Evolutionary conservation across 805 yeast genomes (phyloP), one percentile per base, ranked within the genome.

Genomic region (Cyberlindnera samutprakarnensis): DNA sequence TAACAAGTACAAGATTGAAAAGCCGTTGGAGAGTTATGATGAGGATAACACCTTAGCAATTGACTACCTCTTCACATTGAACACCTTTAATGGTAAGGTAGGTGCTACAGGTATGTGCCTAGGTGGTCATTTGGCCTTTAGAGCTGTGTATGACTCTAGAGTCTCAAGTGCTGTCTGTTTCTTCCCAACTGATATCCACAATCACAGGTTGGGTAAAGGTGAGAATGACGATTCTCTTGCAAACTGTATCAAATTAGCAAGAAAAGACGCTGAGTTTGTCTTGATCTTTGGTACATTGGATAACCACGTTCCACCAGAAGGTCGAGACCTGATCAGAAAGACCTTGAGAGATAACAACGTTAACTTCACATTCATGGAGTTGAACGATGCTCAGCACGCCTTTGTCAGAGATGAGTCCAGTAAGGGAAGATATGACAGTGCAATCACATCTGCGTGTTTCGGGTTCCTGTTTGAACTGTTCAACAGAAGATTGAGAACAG

Each of bases 41-140:
- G 90, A 81, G 48, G 94, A 82, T 54, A 74, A 69, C 49, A 65
- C 56, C 31, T 56, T 80, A 35, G 66, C 82, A 13, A 66, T 81
- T 46, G 85, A 80, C 49, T 74, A 79, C 48, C 62, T 82, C 35
- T 54, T 55, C 29, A 45, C 68, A 2, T 62, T 82, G 41, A 60
- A 66, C 1, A 78, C 85, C 9, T 81, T 81, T 52, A 75, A 70
- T 41, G 88, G 88, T 25, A 71, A 67, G 36, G 70, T 80, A 43
- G 92, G 92, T 23, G 78, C 87, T 27, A 80, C 90, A 3, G 94
- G 92, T 14, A 83, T 83, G 92, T 83, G 94, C 53, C 68, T 82
- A 23, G 92, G 92, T 14, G 94, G 92, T 2, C 92, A 82, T 51
- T 61, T 81, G 46, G 90, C 92, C 1, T 79, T 69, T 59, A 64